These are phyloP conservation scores for Furcasterigmium sp. DNA, from an alignment of 2,329 filamentous ascomycete genomes.

Conservation along the genomic window DNA sequence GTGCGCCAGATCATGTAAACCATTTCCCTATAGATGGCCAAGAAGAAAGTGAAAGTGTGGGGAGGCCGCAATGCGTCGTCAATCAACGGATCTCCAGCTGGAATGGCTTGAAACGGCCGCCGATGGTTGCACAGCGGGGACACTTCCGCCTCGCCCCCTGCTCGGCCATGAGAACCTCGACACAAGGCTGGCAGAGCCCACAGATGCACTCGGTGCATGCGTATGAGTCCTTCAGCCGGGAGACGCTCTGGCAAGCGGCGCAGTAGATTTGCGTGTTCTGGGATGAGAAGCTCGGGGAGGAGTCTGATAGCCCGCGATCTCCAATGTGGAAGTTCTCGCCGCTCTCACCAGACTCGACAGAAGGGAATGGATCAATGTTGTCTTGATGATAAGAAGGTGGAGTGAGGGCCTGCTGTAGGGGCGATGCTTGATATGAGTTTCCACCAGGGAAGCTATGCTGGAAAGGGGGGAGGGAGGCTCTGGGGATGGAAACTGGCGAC, in stretches of 20 bases:
- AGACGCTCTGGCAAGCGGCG: constrained; percentile 76
- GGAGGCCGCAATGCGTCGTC: constrained; percentile 1
- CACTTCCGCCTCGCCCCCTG: constrained; percentile 73
- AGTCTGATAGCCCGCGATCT: constrained; percentile 57
- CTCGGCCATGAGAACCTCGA: constrained; percentile 72
- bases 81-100: constrained; percentile 72
- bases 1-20: not conserved
- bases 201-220: constrained; percentile 97
- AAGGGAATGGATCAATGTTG: constrained; percentile 76
- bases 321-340: constrained; percentile 70
- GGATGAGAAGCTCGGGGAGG: constrained; percentile 69
- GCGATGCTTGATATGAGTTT: constrained; percentile 78
- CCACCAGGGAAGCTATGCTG: constrained; percentile 41
- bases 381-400: constrained; percentile 68
- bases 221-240: constrained; percentile 75
- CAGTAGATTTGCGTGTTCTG: constrained; percentile 88
- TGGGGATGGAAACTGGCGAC: constrained; percentile 59
- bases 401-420: constrained; percentile 83
- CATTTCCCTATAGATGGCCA: constrained; percentile 1
- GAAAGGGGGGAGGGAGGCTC: constrained; percentile 57
- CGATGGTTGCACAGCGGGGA: constrained; percentile 73
- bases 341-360: constrained; percentile 74
- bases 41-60: constrained; percentile 11
- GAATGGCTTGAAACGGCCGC: constrained; percentile 78
- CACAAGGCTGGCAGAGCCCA: constrained; percentile 83